These are phyloP conservation scores for Trichocladium antarcticum DNA, from an alignment of 495 filamentous ascomycete genomes.

Conservation along the genomic window DNA sequence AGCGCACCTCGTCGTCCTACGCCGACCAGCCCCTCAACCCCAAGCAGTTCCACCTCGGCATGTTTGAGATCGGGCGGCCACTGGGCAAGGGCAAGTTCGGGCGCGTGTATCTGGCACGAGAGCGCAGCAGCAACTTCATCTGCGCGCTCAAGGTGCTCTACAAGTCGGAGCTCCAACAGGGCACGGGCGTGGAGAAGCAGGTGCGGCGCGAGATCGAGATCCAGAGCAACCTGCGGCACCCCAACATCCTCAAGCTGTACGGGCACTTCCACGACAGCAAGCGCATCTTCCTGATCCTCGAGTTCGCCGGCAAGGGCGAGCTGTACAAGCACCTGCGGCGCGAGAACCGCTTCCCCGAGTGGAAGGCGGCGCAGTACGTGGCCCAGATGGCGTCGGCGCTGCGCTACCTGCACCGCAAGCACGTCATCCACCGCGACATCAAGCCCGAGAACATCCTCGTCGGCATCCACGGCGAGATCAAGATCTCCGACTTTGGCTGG, in stretches of 20 bases:
- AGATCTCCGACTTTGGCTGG: conserved; percentile 98
- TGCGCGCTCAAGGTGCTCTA: conserved; percentile 95
- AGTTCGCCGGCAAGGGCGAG: conserved; percentile 92
- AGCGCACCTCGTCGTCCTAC: conserved; percentile 41
- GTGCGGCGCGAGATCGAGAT: conserved; percentile 96
- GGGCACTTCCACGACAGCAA: conserved; percentile 97
- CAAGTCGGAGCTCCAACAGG: conserved; percentile 85
- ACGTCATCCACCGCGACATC: conserved; percentile 97
- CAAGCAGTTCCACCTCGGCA: conserved; percentile 87
- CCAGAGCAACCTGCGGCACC: conserved; percentile 89
- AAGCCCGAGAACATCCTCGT: conserved; percentile 98
- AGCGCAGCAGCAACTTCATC: conserved; percentile 79
- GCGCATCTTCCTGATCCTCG: conserved; percentile 88
- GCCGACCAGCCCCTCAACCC: conserved; percentile 46
- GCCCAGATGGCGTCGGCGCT: conserved; percentile 97
- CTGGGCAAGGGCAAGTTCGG: conserved; percentile 97
- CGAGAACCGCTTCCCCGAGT: conserved; percentile 83
- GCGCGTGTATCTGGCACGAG: conserved; percentile 87
- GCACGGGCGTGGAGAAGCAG: conserved; percentile 84
- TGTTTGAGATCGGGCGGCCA: conserved; percentile 97
- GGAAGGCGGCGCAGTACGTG: conserved; percentile 92
- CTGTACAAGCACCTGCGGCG: conserved; percentile 91
- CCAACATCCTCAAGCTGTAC: conserved; percentile 88
- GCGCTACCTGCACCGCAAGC: conserved; percentile 89
- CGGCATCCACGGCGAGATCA: conserved; percentile 95